Conservation (phyloP, 805 yeast genomes). For the Limtongozyma cylindracea region DNA sequence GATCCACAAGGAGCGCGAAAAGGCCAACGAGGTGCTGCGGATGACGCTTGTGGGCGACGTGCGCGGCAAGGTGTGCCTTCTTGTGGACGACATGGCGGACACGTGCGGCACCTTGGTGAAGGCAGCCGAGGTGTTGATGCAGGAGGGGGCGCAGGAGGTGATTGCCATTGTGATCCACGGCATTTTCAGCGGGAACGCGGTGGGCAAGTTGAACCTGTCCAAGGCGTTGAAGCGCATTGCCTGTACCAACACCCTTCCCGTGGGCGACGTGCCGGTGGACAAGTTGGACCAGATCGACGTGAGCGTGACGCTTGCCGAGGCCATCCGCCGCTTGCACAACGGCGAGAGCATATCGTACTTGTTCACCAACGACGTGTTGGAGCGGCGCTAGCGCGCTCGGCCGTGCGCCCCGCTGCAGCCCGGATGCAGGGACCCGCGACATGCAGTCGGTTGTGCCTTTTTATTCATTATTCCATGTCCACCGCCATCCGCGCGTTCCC, state of each 20-base stretch:
- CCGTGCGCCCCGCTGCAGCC: too few species aligned
- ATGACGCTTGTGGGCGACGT: slow-evolving; percentile 82
- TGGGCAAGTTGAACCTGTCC: slow-evolving; percentile 42
- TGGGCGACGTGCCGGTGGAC: slow-evolving; percentile 27
- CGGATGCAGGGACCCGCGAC: too few species aligned
- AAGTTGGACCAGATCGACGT: slow-evolving; percentile 47
- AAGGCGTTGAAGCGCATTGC: slow-evolving; percentile 43
- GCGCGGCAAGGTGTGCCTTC: slow-evolving; percentile 43
- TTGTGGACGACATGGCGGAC: slow-evolving; percentile 80
- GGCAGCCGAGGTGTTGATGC: slow-evolving; percentile 53
- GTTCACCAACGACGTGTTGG: slow-evolving; percentile 36
- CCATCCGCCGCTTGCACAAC: slow-evolving; percentile 63
- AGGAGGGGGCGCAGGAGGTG: slow-evolving; percentile 44
- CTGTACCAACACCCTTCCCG: slow-evolving; percentile 61
- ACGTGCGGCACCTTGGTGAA: slow-evolving; percentile 72
- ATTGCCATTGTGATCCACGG: slow-evolving; percentile 74
- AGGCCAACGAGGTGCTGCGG: slow-evolving; percentile 62
- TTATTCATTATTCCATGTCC: too few species aligned
- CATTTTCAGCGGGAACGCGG: slow-evolving; percentile 50
- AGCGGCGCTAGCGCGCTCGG: too few species aligned
- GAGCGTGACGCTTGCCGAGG: slow-evolving; percentile 53
- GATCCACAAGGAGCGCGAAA: slow-evolving; percentile 65
- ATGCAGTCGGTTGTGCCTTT: too few species aligned
- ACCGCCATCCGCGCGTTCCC: too few species aligned
- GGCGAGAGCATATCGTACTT: slow-evolving; percentile 71